A percentile compares a stretch with the other conserved stretches of the same genome.
Conservation (phyloP, 2,329 filamentous ascomycete genomes). For the Ceratocystis albifundus region DNA sequence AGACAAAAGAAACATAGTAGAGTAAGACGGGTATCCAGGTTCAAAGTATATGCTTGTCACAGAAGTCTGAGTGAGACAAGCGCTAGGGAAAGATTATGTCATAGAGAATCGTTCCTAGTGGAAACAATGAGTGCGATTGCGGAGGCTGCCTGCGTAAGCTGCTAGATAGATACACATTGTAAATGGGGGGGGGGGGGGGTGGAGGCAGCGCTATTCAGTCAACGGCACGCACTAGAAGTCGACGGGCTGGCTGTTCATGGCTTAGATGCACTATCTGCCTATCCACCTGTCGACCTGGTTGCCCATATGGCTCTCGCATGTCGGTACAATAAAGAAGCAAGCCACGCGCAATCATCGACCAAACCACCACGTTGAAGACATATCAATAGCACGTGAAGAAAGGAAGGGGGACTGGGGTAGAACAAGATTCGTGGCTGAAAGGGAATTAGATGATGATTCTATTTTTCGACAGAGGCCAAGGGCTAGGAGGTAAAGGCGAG, state of each 20-base stretch:
- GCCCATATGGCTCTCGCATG: background rate
- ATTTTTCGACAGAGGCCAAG: background rate
- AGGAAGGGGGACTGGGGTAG: background rate
- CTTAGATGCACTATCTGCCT: background rate
- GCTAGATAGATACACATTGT: background rate
- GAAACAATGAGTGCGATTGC: too few relatives aligned
- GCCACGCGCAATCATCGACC: background rate
- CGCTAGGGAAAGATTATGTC: background rate
- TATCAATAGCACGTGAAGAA: background rate
- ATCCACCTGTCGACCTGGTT: background rate
- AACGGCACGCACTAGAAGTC: background rate
- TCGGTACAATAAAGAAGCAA: background rate
- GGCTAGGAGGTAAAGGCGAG: background rate
- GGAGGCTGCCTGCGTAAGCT: too few relatives aligned
- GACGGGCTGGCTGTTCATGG: background rate
- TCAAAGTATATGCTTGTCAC: background rate
- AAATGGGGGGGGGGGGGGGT: background rate
- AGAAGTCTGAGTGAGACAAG: background rate
- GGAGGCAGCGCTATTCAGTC: background rate
- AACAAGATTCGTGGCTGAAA: background rate
- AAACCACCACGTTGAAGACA: background rate
- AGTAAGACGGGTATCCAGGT: background rate
- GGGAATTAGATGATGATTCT: background rate
- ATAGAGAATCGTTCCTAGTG: too few relatives aligned
- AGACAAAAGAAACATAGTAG: background rate